phyloP scores from a whole-genome alignment of 257 asterid species.

The Vinca minor region DNA sequence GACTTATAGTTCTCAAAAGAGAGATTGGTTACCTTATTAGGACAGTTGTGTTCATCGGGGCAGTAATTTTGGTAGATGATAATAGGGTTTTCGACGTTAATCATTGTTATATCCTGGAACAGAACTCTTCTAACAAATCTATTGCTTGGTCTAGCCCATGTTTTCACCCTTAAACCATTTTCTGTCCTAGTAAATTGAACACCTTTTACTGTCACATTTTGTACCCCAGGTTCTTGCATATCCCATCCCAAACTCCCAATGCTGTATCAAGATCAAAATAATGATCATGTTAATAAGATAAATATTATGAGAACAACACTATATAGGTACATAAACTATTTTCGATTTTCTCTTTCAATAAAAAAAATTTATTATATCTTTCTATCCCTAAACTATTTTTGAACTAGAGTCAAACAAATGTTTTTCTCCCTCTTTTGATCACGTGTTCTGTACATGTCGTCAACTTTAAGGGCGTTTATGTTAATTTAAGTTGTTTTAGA shows the following conservation, averaged over 20 bases:
- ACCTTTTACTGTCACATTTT: conserved; percentile 43
- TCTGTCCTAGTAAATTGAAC: conserved; percentile 39
- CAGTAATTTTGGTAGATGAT: conserved; percentile 56
- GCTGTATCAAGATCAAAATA: conserved; percentile 18
- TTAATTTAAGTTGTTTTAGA: too few relatives aligned
- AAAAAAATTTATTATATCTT: too few relatives aligned
- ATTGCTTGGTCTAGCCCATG: conserved; percentile 60
- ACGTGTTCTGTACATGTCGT: too few relatives aligned
- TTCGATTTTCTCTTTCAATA: too few relatives aligned
- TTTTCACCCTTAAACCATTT: conserved; percentile 52
- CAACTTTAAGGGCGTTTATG: too few relatives aligned
- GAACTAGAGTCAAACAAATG: too few relatives aligned
- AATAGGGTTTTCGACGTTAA: conserved; percentile 46
- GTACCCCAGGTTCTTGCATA: conserved; percentile 42
- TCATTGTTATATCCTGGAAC: conserved; percentile 35
- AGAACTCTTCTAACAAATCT: conserved; percentile 37
- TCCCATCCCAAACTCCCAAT: conserved; percentile 60
- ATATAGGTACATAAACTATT: too few relatives aligned
- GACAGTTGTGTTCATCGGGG: conserved; percentile 31
- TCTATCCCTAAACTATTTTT: too few relatives aligned
- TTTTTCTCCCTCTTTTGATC: too few relatives aligned
- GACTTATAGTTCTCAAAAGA: too few relatives aligned
- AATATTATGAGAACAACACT: background rate
- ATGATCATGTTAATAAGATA: background rate
- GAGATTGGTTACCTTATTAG: conserved; percentile 41